phyloP scores from a whole-genome alignment of 306 rosid species.

The Datisca glomerata region DNA sequence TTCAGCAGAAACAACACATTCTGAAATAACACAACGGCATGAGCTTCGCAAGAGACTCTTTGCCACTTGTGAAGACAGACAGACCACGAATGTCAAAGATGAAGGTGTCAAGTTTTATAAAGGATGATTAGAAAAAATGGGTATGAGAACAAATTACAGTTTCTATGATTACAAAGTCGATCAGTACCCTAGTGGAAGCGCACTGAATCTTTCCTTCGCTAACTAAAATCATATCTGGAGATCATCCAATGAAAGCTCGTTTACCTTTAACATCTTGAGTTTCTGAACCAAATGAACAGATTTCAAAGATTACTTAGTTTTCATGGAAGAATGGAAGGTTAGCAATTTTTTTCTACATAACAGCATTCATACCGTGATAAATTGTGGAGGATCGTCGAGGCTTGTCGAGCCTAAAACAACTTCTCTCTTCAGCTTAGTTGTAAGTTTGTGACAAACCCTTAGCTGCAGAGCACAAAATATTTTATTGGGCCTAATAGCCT shows the following conservation, averaged over 20 bases:
- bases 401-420: slow-evolving; percentile 83
- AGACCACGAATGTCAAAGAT: too few relatives aligned
- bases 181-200: background rate
- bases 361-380: slow-evolving; percentile 44
- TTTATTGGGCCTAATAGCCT: slow-evolving; percentile 2
- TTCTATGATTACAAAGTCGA: background rate
- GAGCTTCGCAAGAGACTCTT: too few relatives aligned
- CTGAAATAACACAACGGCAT: too few relatives aligned
- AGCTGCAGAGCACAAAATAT: slow-evolving; percentile 37
- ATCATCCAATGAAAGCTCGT: slow-evolving; percentile 77
- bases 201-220: background rate
- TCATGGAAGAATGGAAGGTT: background rate
- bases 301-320: too few relatives aligned
- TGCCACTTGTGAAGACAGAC: too few relatives aligned
- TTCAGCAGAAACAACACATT: too few relatives aligned
- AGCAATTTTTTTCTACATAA: background rate
- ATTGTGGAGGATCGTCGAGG: slow-evolving; percentile 85
- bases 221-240: slow-evolving; percentile 47
- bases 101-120: background rate
- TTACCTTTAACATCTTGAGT: slow-evolving; percentile 52
- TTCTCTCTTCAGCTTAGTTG: slow-evolving; percentile 72
- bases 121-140: background rate
- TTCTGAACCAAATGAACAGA: slow-evolving; percentile 66
- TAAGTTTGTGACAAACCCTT: slow-evolving; percentile 90
- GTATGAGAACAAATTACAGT: background rate